phyloP scores from a whole-genome alignment of 805 yeast species.

The Yarrowia yakushimensis region DNA sequence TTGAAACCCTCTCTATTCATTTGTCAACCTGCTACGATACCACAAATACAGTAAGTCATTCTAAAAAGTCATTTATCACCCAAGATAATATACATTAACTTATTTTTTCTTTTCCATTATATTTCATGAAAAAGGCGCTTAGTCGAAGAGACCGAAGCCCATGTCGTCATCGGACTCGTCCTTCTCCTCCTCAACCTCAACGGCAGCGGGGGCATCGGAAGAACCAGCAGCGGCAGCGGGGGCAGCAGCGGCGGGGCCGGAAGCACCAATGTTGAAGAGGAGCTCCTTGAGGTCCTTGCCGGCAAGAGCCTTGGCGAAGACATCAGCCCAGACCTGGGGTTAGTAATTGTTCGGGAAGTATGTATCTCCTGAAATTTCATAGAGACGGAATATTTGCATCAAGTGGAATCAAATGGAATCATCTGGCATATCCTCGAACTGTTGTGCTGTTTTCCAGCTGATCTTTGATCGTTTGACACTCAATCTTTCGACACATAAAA shows the following conservation, averaged over 20 bases:
- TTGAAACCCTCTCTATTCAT: too few relatives aligned
- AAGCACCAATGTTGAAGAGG: constrained; percentile 57
- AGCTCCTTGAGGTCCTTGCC: constrained; percentile 82
- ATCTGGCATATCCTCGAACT: too few relatives aligned
- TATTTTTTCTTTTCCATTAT: neutral
- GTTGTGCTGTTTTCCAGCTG: too few relatives aligned
- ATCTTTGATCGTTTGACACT: too few relatives aligned
- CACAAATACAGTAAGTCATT: too few relatives aligned
- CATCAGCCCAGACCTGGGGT: constrained; percentile 68
- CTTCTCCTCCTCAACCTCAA: constrained; percentile 53
- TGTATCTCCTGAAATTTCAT: too few relatives aligned
- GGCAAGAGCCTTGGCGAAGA: constrained; percentile 82
- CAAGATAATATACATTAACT: constrained; percentile 23
- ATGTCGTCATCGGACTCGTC: constrained; percentile 74
- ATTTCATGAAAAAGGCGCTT: constrained; percentile 34
- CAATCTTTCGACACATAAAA: too few relatives aligned
- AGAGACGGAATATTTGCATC: too few relatives aligned
- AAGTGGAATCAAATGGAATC: too few relatives aligned
- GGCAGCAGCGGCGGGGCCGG: constrained; percentile 60
- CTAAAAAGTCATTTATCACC: neutral
- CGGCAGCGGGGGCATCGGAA: constrained; percentile 58
- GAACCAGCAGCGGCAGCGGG: constrained; percentile 62
- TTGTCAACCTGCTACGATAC: too few relatives aligned
- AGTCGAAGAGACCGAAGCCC: constrained; percentile 95
- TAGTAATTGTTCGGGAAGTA: neutral